Evolutionary conservation across 176 grass and related monocot species (phyloP).

Genomic region (Ensete glaucum): DNA sequence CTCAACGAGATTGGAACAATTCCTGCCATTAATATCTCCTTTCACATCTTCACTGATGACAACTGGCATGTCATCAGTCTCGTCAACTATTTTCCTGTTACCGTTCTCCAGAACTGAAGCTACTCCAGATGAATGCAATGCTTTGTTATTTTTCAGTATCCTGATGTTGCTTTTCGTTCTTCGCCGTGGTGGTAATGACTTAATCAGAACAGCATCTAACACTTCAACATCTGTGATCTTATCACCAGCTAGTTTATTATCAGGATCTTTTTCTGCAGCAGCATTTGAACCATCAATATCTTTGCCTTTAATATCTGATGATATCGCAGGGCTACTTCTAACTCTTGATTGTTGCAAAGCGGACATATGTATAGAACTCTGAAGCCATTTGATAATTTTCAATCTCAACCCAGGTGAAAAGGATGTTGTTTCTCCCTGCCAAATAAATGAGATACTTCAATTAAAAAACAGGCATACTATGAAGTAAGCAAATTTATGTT

Average conservation of each 20-base stretch:
- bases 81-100: conserved; percentile 33
- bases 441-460: conserved; percentile 27
- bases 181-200: conserved; percentile 19
- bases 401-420: conserved; percentile 93
- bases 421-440: conserved; percentile 84
- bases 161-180: conserved; percentile 31
- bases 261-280: conserved; percentile 23
- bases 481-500: conserved; percentile 1
- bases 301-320: conserved; percentile 38
- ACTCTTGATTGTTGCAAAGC: conserved; percentile 24
- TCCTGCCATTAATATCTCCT: conserved; percentile 27
- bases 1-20: conserved; percentile 12
- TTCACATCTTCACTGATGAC: conserved; percentile 31
- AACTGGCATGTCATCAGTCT: conserved; percentile 21
- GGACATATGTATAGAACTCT: conserved; percentile 41
- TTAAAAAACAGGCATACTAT: not conserved
- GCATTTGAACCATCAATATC: conserved; percentile 23
- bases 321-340: conserved; percentile 27
- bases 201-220: conserved; percentile 28
- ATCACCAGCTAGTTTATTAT: conserved; percentile 19
- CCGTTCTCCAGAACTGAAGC: conserved; percentile 35
- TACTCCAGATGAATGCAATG: conserved; percentile 24
- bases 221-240: conserved; percentile 25
- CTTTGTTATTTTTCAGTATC: conserved; percentile 26
- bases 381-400: conserved; percentile 93